Base-by-base conservation (phyloP, 768 basidiomycete species). In the Daedalea quercina region DNA sequence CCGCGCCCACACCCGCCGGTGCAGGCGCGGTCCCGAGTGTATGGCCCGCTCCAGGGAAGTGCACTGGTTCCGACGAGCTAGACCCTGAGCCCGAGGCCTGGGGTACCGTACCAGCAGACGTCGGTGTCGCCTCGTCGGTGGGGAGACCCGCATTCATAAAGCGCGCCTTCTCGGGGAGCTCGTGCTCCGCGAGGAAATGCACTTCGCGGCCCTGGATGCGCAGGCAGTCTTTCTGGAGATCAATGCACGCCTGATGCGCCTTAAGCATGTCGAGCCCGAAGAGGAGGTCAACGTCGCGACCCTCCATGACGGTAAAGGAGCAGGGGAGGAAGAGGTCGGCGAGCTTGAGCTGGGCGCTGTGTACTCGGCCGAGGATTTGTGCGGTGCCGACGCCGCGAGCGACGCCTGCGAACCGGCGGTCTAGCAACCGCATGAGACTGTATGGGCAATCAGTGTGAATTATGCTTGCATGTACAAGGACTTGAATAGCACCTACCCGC, bases 241-340 rank as follows among this genome's bases (percentile, higher is more conserved):
- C 96, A 67, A 99, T 97, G 63, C 85, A 90, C 4, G 94, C 95
- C 65, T 96, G 94, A 66, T 97, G 90, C 0, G 94, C 90, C 69
- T 93, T 97, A 55, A 98, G 81, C 96, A 98, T 98, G 76, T 99
- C 96, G n/a, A 99, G 78, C 7, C 96, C 96, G 40, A 99, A 85
- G 2, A 99, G 75, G n/a, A 99, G 82, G 64, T 98, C 95, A 44
- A 98, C 93, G 53, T 89, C 85, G 28, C 85, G 81, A 34, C 94
- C 94, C 89, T 99, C 96, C 80, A 99, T 90, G 56, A 99, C 84
- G 8, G 92, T 93, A 67, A 98, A 90, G 0, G 92, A 82, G 67
- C 95, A 97, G 0, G 94, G 85, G 7, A 99, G 76, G 70, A 77
- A 73, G 24, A 97, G 73, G 68, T 92, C 87, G 11, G 82, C 82